Conservation (phyloP, 2,329 filamentous ascomycete genomes). For the Zopfia rhizophila region DNA sequence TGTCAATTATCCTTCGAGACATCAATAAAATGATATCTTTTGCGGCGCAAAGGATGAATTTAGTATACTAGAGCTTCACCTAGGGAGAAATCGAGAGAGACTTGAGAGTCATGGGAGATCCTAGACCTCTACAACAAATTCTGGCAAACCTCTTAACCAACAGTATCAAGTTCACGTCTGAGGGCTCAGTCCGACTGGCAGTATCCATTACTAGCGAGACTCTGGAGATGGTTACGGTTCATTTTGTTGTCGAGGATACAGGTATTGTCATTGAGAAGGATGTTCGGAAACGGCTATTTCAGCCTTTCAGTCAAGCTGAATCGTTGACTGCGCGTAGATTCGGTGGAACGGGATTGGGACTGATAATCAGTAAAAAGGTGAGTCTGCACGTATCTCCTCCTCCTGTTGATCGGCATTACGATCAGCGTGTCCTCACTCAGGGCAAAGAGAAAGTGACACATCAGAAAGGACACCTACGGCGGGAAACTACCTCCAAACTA, state of each 20-base stretch:
- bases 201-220: slow-evolving; percentile 73
- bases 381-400: slow-evolving; percentile 14
- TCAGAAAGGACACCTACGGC: too few relatives aligned
- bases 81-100: slow-evolving; percentile 71
- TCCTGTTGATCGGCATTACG: not conserved
- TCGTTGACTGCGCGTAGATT: slow-evolving; percentile 82
- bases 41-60: slow-evolving; percentile 80
- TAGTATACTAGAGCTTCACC: slow-evolving; percentile 76
- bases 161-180: slow-evolving; percentile 53
- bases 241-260: slow-evolving; percentile 79
- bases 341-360: slow-evolving; percentile 79
- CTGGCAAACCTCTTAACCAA: slow-evolving; percentile 79
- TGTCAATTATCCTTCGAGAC: slow-evolving; percentile 78
- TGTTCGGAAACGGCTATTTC: slow-evolving; percentile 77
- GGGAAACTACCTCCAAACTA: too few relatives aligned
- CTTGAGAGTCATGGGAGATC: slow-evolving; percentile 85
- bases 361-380: slow-evolving; percentile 82
- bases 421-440: too few relatives aligned
- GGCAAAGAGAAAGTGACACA: too few relatives aligned
- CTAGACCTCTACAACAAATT: slow-evolving; percentile 84
- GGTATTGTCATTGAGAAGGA: slow-evolving; percentile 85
- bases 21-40: slow-evolving; percentile 90
- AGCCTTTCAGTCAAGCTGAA: slow-evolving; percentile 84
- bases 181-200: slow-evolving; percentile 64
- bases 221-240: slow-evolving; percentile 71